These are phyloP conservation scores for Lagenaria siceraria DNA, from an alignment of 306 rosid species.

Conservation along the genomic window DNA sequence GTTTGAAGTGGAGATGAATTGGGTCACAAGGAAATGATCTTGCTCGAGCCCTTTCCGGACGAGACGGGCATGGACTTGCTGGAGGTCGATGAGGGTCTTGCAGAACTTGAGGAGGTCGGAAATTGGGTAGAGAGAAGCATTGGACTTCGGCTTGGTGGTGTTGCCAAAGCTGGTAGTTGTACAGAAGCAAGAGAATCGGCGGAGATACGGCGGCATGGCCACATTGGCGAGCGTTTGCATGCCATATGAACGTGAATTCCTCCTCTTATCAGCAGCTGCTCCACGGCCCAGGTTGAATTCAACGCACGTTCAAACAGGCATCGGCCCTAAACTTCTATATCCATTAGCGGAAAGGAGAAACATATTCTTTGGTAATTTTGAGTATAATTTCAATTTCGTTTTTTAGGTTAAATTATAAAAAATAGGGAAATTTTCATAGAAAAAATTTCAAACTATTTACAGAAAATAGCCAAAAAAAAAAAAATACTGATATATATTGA, in stretches of 20 bases:
- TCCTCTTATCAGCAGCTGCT: neutral
- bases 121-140: constrained; percentile 12
- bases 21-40: constrained; percentile 41
- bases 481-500: too few species aligned
- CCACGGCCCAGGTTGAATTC: neutral
- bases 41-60: constrained; percentile 56
- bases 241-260: neutral
- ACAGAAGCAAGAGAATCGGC: neutral
- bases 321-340: neutral
- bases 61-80: constrained; percentile 53
- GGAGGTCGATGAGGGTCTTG: constrained; percentile 28
- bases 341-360: too few species aligned
- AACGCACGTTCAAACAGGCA: neutral
- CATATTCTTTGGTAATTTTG: too few species aligned
- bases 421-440: too few species aligned
- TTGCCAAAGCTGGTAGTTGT: neutral
- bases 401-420: too few species aligned
- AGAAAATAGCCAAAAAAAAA: too few species aligned
- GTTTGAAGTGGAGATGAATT: constrained; percentile 31
- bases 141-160: neutral
- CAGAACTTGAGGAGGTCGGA: constrained; percentile 33
- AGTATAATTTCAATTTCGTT: too few species aligned
- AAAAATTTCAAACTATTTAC: too few species aligned
- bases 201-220: neutral
- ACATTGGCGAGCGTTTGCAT: neutral